Conservation (phyloP, 768 basidiomycete species). For the Boletus insuetus region DNA sequence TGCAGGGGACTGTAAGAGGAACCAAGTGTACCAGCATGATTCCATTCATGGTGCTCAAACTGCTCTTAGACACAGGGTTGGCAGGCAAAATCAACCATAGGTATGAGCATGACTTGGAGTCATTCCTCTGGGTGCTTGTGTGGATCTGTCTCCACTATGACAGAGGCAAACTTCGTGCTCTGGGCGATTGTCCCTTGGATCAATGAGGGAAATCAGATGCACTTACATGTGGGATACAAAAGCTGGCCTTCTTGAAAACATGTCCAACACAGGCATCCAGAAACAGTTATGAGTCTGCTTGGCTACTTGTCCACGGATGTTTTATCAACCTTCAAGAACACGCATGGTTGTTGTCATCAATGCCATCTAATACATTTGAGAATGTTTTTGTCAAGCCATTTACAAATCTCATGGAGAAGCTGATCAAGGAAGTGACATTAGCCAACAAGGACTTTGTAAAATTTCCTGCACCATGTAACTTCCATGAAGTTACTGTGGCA, state of each 20-base stretch:
- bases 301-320: too few species aligned
- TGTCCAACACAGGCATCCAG: not conserved
- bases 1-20: too few species aligned
- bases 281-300: not conserved
- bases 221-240: not conserved
- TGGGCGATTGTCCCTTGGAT: not conserved
- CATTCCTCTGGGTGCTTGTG: not conserved
- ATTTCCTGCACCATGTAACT: too few species aligned
- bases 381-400: too few species aligned
- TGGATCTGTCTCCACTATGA: not conserved
- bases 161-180: not conserved
- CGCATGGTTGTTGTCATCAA: too few species aligned
- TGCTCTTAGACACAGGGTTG: not conserved
- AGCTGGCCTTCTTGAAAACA: not conserved
- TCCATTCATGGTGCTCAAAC: not conserved
- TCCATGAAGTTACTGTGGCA: too few species aligned
- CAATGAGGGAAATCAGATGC: not conserved
- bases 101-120: not conserved
- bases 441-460: too few species aligned
- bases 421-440: too few species aligned
- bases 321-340: too few species aligned
- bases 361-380: too few species aligned
- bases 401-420: too few species aligned
- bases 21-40: not conserved
- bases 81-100: not conserved